Evolutionary conservation across 2,329 filamentous ascomycete genomes (phyloP).

Genomic region (Elsinoe fawcettii): DNA sequence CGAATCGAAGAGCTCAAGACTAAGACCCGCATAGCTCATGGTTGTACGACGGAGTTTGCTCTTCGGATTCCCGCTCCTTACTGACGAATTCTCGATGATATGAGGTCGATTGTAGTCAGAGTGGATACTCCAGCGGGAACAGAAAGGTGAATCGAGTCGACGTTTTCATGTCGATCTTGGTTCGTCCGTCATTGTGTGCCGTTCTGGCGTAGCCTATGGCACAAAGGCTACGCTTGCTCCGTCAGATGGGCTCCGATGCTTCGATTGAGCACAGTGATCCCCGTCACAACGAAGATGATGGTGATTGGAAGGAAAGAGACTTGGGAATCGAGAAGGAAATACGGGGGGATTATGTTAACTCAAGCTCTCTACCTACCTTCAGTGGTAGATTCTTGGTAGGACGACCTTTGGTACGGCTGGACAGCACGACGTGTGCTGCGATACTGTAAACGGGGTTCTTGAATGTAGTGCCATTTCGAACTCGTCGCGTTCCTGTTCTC

Average conservation of each 20-base stretch:
- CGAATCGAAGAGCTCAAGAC: constrained; percentile 41
- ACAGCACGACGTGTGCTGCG: too few relatives aligned
- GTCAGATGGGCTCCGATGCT: constrained; percentile 3
- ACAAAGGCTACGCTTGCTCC: not conserved
- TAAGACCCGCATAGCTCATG: too few relatives aligned
- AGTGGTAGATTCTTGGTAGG: too few relatives aligned
- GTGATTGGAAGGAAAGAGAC: too few relatives aligned
- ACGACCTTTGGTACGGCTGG: too few relatives aligned
- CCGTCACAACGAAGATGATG: not conserved
- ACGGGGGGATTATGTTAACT: too few relatives aligned
- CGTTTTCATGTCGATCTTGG: not conserved
- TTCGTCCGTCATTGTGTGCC: not conserved
- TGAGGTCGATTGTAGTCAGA: not conserved
- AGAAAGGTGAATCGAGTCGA: not conserved
- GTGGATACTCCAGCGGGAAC: not conserved
- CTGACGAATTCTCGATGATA: not conserved
- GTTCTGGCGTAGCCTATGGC: not conserved
- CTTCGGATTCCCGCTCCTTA: not conserved
- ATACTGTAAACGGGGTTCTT: too few relatives aligned
- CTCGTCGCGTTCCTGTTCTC: too few relatives aligned
- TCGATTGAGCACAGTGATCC: not conserved
- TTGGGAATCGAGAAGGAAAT: too few relatives aligned
- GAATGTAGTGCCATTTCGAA: too few relatives aligned
- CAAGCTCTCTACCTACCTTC: too few relatives aligned
- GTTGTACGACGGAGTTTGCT: not conserved